Percentiles rank a stretch among this genome's conserved stretches.
Conservation (phyloP, 345 rosid species). For the Eucalyptus erythrocorys region DNA sequence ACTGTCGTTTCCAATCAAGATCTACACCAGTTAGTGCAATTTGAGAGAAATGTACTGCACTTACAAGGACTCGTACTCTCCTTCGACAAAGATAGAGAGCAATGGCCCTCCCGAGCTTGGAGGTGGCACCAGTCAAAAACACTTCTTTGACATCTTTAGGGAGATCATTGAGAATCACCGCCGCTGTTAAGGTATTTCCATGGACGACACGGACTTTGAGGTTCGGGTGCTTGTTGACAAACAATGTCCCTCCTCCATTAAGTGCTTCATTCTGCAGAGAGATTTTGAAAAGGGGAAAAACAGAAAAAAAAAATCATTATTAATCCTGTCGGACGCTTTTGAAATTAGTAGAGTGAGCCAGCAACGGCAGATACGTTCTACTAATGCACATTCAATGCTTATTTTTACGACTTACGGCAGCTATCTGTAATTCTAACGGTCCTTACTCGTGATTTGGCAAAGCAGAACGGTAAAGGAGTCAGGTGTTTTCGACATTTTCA, state of each 20-base stretch:
- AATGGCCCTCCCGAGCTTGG: conserved; percentile 96
- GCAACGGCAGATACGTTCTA: background rate
- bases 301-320: background rate
- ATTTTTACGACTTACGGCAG: background rate
- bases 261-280: conserved; percentile 71
- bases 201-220: conserved; percentile 89
- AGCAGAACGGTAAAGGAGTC: background rate
- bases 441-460: background rate
- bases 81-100: conserved; percentile 84
- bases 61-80: conserved; percentile 79
- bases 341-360: background rate
- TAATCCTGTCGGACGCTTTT: background rate
- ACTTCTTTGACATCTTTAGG: conserved; percentile 69
- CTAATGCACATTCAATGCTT: background rate
- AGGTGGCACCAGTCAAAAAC: conserved; percentile 93
- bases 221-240: conserved; percentile 70
- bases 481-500: background rate
- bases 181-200: conserved; percentile 97
- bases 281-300: background rate
- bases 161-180: conserved; percentile 78
- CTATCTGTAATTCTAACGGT: background rate
- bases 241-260: conserved; percentile 92
- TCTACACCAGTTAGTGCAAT: background rate
- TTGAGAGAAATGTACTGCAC: background rate
- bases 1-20: background rate